Evolutionary conservation across 139 green algal species (phyloP).

Genomic region (Desmodesmus armatus): DNA sequence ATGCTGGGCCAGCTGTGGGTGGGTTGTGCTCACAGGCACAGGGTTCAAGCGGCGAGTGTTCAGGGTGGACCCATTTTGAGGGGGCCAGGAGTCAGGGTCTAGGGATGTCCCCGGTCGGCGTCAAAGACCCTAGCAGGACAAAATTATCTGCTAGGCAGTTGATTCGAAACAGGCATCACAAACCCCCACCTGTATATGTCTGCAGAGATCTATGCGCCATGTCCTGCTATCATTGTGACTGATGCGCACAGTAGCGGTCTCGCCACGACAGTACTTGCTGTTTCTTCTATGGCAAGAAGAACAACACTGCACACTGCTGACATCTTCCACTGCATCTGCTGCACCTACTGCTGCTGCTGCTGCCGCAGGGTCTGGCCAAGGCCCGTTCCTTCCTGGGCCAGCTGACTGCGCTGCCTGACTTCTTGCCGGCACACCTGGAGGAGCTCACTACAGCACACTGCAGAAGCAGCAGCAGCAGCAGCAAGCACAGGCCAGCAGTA

Average conservation of each 20-base stretch:
- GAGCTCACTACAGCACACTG: not conserved
- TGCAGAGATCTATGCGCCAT: not conserved
- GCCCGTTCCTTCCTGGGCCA: conserved; percentile 16
- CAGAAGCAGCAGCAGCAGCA: not conserved
- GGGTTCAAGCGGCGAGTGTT: not conserved
- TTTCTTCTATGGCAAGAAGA: not conserved
- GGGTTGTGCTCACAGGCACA: not conserved
- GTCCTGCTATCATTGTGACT: not conserved
- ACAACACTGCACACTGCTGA: not conserved
- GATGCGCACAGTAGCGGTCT: not conserved
- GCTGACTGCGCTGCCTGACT: conserved; percentile 1
- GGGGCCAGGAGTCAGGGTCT: not conserved
- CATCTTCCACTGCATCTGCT: not conserved
- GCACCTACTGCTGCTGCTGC: not conserved
- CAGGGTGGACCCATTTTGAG: not conserved
- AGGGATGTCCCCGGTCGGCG: not conserved
- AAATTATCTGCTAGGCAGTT: no score
- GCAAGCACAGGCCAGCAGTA: conserved; percentile 21
- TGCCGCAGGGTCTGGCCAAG: conserved; percentile 1
- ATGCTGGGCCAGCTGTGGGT: not conserved
- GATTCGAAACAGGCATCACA: not conserved
- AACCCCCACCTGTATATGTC: not conserved
- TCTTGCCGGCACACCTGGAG: conserved; percentile 18
- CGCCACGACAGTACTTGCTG: not conserved
- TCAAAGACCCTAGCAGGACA: not conserved